Conservation (phyloP, 345 rosid genomes). For the Pugionium cornutum region DNA sequence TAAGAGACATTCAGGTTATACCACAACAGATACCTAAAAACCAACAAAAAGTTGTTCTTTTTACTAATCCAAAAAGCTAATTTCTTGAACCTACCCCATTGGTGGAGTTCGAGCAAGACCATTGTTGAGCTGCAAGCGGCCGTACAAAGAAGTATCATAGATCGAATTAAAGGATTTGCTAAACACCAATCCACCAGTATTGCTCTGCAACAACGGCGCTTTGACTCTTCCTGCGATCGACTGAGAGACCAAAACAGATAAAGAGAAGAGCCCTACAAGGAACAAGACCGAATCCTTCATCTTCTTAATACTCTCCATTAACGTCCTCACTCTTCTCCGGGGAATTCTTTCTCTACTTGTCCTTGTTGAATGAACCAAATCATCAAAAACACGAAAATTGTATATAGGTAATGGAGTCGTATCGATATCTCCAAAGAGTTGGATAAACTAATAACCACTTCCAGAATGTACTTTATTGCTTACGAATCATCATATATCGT, state of each 20-base stretch:
- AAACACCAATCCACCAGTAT: slow-evolving; percentile 40
- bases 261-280: slow-evolving; percentile 34
- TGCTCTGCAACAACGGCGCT: slow-evolving; percentile 48
- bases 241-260: slow-evolving; percentile 36
- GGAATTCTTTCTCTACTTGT: slow-evolving; percentile 1
- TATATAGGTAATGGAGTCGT: slow-evolving; percentile 28
- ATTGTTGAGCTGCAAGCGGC: slow-evolving; percentile 74
- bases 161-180: slow-evolving; percentile 49
- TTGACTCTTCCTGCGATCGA: slow-evolving; percentile 50
- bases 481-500: slow-evolving; percentile 11
- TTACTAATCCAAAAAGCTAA: not conserved
- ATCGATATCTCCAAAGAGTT: slow-evolving; percentile 20
- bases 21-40: not conserved
- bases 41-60: slow-evolving; percentile 18
- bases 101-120: slow-evolving; percentile 89
- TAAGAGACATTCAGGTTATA: slow-evolving; percentile 8
- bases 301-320: slow-evolving; percentile 29
- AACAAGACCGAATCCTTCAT: slow-evolving; percentile 21
- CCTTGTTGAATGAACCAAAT: slow-evolving; percentile 1
- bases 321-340: slow-evolving; percentile 2
- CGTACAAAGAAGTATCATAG: slow-evolving; percentile 77
- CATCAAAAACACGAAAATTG: slow-evolving; percentile 15
- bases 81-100: slow-evolving; percentile 64
- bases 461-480: slow-evolving; percentile 22
- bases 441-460: not conserved